Base-by-base conservation (phyloP, 805 yeast genomes). In the Nakazawaea populi region DNA sequence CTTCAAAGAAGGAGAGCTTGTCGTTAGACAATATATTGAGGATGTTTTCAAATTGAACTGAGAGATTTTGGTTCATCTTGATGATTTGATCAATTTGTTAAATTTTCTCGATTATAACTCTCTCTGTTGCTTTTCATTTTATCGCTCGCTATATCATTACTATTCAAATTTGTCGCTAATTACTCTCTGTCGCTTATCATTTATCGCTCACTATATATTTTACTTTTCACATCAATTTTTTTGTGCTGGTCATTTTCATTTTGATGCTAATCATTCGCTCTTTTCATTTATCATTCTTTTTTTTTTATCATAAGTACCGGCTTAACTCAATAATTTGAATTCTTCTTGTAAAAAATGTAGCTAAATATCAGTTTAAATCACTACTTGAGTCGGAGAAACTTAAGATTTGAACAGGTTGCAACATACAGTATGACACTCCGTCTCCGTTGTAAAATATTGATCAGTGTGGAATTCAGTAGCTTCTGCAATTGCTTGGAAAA, bases 1-100 rank as follows among this genome's bases (percentile, higher is more conserved):
- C 9, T 82, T 84, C 55, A 78, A 66, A 35, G 95, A 89, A 64
- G 96, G 96, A 0, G 77, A 80, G 58, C 61, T 71, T 2, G 88
- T 85, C 4, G 76, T 88, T 30, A 67, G 65, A 40, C 96, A 88
- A 63, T 85, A 86, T 75, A 66, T 83, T 8, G 68, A 75, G 30
- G 65, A 73, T 30, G 76, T 71, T 8, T 69, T 78, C 49, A 51
- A 55, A 44, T 40, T 29, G 18, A 24, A 37, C n/a, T 46, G 42
- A 47, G 18, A 8, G 3, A 32, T 2, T 2, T 18, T 18, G 24
- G 24, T 18, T 18, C 2, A 3, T 18, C 24, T 3, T 18, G 24
- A 18, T 18, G 24, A 18, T 18, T 18, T 18, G 24, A 18, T 18
- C 24, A 18, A 18, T 18, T 18, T 18, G 24, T 18, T 18, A 18